These are phyloP conservation scores for Mimosa bimucronata DNA, from an alignment of 306 rosid genomes.

Conservation along the genomic window DNA sequence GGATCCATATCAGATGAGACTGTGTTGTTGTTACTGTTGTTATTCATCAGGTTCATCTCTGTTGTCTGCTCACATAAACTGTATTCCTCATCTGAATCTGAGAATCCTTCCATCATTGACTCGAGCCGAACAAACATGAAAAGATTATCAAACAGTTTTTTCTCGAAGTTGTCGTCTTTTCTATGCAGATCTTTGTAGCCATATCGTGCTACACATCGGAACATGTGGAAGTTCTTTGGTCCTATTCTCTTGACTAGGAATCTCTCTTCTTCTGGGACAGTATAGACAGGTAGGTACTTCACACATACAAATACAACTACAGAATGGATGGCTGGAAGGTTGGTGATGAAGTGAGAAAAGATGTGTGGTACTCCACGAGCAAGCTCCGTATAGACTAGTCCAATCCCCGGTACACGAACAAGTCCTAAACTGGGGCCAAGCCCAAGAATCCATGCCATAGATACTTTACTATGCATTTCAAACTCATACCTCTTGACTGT, in stretches of 20 bases:
- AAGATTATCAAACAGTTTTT: conserved; percentile 77
- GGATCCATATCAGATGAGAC: conserved; percentile 45
- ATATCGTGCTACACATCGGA: conserved; percentile 89
- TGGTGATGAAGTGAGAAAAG: conserved; percentile 97
- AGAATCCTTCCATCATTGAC: conserved; percentile 90
- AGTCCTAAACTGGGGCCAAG: conserved; percentile 97
- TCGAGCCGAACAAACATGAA: conserved; percentile 71
- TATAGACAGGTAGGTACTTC: conserved; percentile 94
- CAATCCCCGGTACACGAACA: conserved; percentile 95
- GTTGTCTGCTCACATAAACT: conserved; percentile 56
- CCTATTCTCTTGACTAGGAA: conserved; percentile 92
- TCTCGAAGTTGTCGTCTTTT: conserved; percentile 87
- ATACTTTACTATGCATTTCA: conserved; percentile 91
- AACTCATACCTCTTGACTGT: conserved; percentile 78
- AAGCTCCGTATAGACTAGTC: conserved; percentile 94
- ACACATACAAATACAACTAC: conserved; percentile 91
- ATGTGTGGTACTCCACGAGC: conserved; percentile 96
- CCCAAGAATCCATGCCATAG: conserved; percentile 98
- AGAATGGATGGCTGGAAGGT: conserved; percentile 93
- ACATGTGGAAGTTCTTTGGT: conserved; percentile 82
- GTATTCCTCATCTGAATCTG: conserved; percentile 78
- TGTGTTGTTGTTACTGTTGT: conserved; percentile 45
- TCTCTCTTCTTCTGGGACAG: conserved; percentile 89
- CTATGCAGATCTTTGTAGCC: conserved; percentile 89
- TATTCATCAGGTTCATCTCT: conserved; percentile 23